Evolutionary conservation across 768 basidiomycete species (phyloP).

Genomic region (Jaapia argillacea): DNA sequence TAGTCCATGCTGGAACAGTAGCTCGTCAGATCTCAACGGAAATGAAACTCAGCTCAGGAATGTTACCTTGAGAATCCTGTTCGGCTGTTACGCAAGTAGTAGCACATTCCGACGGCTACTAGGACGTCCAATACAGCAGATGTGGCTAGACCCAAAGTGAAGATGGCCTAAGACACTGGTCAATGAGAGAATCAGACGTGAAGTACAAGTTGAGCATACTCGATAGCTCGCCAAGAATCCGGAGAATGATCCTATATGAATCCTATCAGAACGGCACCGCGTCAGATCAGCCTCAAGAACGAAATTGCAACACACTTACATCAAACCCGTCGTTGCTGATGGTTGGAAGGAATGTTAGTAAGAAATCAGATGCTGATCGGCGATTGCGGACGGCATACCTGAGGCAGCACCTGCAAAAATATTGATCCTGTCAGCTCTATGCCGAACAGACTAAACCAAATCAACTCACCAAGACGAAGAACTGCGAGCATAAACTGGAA

Average conservation of each 20-base stretch:
- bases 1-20: slow-evolving; percentile 13
- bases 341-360: neutral
- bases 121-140: neutral
- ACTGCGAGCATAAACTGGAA: neutral
- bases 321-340: neutral
- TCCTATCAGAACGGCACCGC: too few relatives aligned
- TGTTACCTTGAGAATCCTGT: neutral
- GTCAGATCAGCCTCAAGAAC: too few relatives aligned
- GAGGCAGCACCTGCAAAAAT: too few relatives aligned
- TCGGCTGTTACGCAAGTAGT: neutral
- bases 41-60: neutral
- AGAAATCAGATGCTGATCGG: neutral
- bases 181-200: too few relatives aligned
- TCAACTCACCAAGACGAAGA: neutral
- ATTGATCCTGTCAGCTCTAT: too few relatives aligned
- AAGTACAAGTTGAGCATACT: neutral
- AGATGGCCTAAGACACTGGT: too few relatives aligned
- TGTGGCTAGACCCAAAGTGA: neutral
- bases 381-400: too few relatives aligned
- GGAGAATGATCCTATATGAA: neutral
- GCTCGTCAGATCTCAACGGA: neutral
- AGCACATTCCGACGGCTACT: neutral
- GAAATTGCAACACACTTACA: neutral
- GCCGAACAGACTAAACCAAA: too few relatives aligned
- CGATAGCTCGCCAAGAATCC: neutral